A percentile compares a stretch with the other conserved stretches of the same genome.
Conservation (phyloP, 192 early-diverging fungal species). For the Entomortierella chlamydospora region DNA sequence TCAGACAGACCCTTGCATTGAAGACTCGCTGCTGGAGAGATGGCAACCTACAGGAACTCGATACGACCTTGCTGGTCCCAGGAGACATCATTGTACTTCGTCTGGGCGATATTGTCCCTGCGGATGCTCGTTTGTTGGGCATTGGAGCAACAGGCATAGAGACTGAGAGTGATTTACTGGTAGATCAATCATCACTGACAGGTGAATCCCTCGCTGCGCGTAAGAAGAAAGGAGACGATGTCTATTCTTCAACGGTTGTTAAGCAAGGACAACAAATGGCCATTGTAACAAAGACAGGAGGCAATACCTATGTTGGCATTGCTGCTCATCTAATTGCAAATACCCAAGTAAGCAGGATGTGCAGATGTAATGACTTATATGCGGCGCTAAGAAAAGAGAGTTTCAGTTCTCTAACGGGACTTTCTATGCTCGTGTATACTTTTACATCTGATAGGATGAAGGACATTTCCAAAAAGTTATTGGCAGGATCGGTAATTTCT, state of each 20-base stretch:
- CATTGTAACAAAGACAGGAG: slow-evolving; percentile 90
- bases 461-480: slow-evolving; percentile 97
- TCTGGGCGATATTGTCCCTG: slow-evolving; percentile 93
- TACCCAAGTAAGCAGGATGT: slow-evolving; percentile 55
- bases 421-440: too few relatives aligned
- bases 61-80: slow-evolving; percentile 80
- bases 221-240: slow-evolving; percentile 82
- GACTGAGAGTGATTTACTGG: slow-evolving; percentile 75
- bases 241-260: slow-evolving; percentile 89
- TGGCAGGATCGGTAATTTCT: slow-evolving; percentile 91
- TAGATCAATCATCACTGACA: slow-evolving; percentile 93
- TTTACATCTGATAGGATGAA: slow-evolving; percentile 62
- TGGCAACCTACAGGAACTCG: slow-evolving; percentile 72
- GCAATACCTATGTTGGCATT: slow-evolving; percentile 90
- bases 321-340: slow-evolving; percentile 89
- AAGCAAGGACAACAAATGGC: slow-evolving; percentile 94
- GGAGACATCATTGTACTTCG: slow-evolving; percentile 88
- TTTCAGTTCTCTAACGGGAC: too few relatives aligned
- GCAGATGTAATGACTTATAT: too few relatives aligned
- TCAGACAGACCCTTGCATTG: slow-evolving; percentile 91
- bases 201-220: slow-evolving; percentile 91
- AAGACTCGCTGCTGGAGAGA: slow-evolving; percentile 86
- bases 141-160: slow-evolving; percentile 76
- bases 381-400: not conserved
- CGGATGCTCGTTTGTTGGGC: slow-evolving; percentile 83